Conservation (phyloP, 75 land plant genomes). For the Sequoiadendron giganteum region DNA sequence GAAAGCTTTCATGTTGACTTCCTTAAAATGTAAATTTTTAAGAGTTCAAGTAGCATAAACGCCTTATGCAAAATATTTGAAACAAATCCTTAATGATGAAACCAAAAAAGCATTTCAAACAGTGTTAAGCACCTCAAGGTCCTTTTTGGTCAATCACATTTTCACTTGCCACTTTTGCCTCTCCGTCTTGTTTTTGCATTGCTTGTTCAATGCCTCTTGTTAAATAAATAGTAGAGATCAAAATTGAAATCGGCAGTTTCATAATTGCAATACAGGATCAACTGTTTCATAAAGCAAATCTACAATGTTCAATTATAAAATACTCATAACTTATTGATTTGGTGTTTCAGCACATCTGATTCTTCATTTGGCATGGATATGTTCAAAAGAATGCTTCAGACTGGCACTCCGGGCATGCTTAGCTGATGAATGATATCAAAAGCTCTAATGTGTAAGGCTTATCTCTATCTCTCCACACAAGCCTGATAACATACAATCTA, state of each 20-base stretch:
- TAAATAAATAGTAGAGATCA: background rate
- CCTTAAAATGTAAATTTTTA: background rate
- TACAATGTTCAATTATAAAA: background rate
- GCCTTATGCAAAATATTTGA: background rate
- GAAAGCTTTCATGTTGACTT: background rate
- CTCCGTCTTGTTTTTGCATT: background rate
- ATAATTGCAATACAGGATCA: background rate
- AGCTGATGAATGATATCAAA: slow-evolving; percentile 16
- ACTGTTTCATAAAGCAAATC: background rate
- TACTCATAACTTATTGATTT: background rate
- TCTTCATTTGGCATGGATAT: slow-evolving; percentile 98
- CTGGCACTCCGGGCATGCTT: slow-evolving; percentile 95
- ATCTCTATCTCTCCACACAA: background rate
- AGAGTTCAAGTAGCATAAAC: background rate
- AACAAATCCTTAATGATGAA: background rate
- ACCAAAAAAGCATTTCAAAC: background rate
- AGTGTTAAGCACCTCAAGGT: background rate
- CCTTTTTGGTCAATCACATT: background rate
- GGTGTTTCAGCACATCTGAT: slow-evolving; percentile 76
- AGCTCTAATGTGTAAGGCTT: background rate
- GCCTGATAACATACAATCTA: background rate
- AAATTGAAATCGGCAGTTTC: background rate
- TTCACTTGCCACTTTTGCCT: background rate
- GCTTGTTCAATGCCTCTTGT: background rate
- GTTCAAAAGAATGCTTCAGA: slow-evolving; percentile 97